Conservation (phyloP, 805 yeast genomes). For the Candida taoyuanica region DNA sequence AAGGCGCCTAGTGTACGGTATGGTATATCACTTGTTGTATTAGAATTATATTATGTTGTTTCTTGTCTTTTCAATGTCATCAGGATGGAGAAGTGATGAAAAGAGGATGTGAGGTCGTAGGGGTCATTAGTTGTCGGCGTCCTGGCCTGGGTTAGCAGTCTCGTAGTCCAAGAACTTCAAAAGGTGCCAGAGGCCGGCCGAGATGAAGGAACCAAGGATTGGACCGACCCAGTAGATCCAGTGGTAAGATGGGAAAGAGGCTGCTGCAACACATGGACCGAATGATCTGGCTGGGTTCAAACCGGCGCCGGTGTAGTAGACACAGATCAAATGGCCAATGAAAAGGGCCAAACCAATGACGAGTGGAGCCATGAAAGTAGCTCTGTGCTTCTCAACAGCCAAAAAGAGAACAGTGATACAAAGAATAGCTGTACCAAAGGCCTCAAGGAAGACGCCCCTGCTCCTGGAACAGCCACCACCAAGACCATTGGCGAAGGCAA, state of each 20-base stretch:
- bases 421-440: conserved; percentile 69
- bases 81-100: too few relatives aligned
- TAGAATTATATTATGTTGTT: too few relatives aligned
- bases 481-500: conserved; percentile 64
- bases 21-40: too few relatives aligned
- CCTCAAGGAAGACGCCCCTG: conserved; percentile 78
- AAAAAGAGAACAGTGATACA: conserved; percentile 74
- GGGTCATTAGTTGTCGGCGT: conserved; percentile 37
- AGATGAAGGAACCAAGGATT: conserved; percentile 59
- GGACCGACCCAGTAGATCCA: conserved; percentile 97
- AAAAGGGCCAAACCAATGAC: conserved; percentile 80
- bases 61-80: too few relatives aligned
- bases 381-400: conserved; percentile 78
- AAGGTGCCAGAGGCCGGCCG: conserved; percentile 62
- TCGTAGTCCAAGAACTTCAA: conserved; percentile 64
- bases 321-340: conserved; percentile 75
- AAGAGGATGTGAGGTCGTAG: too few relatives aligned
- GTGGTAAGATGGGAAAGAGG: conserved; percentile 73
- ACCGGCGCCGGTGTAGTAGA: conserved; percentile 88
- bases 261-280: conserved; percentile 76
- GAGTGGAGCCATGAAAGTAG: conserved; percentile 75
- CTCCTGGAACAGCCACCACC: conserved; percentile 69
- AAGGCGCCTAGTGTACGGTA: too few relatives aligned
- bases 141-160: conserved; percentile 67
- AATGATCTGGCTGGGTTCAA: conserved; percentile 86